Conservation (phyloP, 2,329 filamentous ascomycete species). For the Claviceps pusilla region DNA sequence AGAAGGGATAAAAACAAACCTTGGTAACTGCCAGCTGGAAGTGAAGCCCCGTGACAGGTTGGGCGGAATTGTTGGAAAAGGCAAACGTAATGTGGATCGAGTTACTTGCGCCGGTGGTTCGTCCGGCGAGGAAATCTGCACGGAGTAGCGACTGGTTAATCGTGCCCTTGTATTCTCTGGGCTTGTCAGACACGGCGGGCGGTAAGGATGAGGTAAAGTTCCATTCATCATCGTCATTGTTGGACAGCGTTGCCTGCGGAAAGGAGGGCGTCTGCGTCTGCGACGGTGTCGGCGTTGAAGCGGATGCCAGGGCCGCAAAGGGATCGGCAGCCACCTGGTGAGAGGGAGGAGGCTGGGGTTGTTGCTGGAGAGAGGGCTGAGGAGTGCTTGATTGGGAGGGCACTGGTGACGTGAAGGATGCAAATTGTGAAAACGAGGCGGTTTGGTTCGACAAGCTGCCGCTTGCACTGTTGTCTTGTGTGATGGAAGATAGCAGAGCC, state of each 20-base stretch:
- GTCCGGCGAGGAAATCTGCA: slow-evolving; percentile 57
- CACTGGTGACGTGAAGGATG: slow-evolving; percentile 38
- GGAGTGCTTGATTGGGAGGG: slow-evolving; percentile 39
- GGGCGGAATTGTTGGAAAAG: slow-evolving; percentile 69
- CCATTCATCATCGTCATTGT: slow-evolving; percentile 87
- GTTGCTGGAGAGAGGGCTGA: slow-evolving; percentile 32
- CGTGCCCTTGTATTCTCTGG: slow-evolving; percentile 46
- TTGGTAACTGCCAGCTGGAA: slow-evolving; percentile 91
- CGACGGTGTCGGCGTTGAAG: slow-evolving; percentile 10
- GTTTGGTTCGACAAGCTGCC: slow-evolving; percentile 25
- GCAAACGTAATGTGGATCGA: slow-evolving; percentile 56
- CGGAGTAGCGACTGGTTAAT: slow-evolving; percentile 57
- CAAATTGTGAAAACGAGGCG: slow-evolving; percentile 38
- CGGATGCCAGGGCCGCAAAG: slow-evolving; percentile 33
- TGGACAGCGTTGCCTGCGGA: slow-evolving; percentile 17
- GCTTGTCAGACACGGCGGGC: slow-evolving; percentile 34
- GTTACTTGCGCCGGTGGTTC: slow-evolving; percentile 36
- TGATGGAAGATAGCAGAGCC: slow-evolving; percentile 48
- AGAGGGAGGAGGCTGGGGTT: slow-evolving; percentile 29
- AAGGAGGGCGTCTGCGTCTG: slow-evolving; percentile 5
- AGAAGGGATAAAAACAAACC: slow-evolving; percentile 30
- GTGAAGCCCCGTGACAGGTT: slow-evolving; percentile 63
- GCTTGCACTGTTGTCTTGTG: slow-evolving; percentile 43
- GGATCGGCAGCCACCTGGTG: slow-evolving; percentile 31
- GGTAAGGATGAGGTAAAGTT: slow-evolving; percentile 80